Base-by-base conservation (phyloP, 2,329 filamentous ascomycete genomes). In the Penicillium paneum region DNA sequence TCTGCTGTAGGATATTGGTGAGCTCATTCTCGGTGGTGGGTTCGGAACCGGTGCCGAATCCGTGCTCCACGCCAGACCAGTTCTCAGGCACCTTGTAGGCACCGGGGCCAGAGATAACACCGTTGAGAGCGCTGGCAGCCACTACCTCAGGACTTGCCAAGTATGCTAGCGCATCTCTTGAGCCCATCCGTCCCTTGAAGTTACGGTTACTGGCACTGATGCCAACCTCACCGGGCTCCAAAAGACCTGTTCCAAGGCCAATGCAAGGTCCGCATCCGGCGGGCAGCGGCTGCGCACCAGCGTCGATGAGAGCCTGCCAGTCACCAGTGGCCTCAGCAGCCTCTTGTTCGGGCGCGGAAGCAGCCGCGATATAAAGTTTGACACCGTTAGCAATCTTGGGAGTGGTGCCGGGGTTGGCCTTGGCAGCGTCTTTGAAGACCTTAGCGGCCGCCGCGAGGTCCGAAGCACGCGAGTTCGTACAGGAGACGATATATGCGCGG, bases 161-260 rank as follows among this genome's bases (percentile, higher is more conserved):
- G 70, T 96, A 97, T 0, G 91, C 90, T 66, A 91, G 86, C 0
- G 91, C 89, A 5, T 89, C 84, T 3, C 82, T 85, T 13, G 83
- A 87, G 3, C 92, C 92, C 89, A 97, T 95, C 3, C 92, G 84
- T 0, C 91, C 92, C 73, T 92, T 91, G 79, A 92, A 97, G 72
- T 96, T 96, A 11, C 92, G 81, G 77, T 97, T 97, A 48, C 81
- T 86, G 0, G 91, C 90, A 57, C 81, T 86, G 63, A 97, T 92
- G 21, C 91, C 91, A 10, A 91, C 85, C 75, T 97, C 91, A n/a
- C 89, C 90, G 2, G 83, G 81, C 71, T 97, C 87, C 0, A 96
- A 81, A 0, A 96, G 79, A 35, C 92, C 92, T 0, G 81, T 83
- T 8, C 88, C 90, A 0, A 96, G 81, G 8, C 92, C 92, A 58